Evolutionary conservation across 2,329 filamentous ascomycete species (phyloP).

Genomic region (Trichophyton simii): DNA sequence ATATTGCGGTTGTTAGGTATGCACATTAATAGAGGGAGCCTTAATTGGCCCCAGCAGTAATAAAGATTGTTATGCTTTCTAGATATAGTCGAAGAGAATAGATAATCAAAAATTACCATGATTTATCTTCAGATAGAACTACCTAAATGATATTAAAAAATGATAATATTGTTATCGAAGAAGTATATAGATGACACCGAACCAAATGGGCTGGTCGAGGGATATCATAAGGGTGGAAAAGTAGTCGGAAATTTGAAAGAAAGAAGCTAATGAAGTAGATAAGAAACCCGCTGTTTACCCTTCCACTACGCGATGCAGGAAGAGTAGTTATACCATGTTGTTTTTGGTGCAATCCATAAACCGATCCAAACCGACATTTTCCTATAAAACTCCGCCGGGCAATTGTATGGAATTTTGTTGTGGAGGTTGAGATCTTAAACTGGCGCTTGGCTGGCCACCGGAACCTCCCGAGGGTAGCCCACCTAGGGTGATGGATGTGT

Average conservation of each 20-base stretch:
- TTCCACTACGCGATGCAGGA: background rate
- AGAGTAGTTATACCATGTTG: background rate
- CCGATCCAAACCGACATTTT: background rate
- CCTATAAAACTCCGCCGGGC: slow-evolving; percentile 4
- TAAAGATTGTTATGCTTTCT: background rate
- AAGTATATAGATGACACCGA: background rate
- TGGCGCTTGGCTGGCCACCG: background rate
- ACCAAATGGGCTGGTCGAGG: slow-evolving; percentile 1
- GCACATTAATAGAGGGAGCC: background rate
- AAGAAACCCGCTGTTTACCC: background rate
- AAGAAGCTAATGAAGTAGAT: background rate
- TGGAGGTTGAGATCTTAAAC: background rate
- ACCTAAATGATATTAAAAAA: background rate
- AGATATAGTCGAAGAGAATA: background rate
- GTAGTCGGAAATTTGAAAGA: background rate
- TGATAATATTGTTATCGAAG: slow-evolving; percentile 2
- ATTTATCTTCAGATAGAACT: background rate
- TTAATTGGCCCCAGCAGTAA: background rate
- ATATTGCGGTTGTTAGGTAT: background rate
- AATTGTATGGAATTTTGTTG: slow-evolving; percentile 5
- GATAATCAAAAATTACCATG: no score
- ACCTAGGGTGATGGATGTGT: background rate
- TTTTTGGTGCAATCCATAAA: background rate
- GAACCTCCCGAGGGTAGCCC: background rate
- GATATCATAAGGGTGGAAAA: background rate